Conservation (phyloP, 768 basidiomycete species). For the Russula sp. region DNA sequence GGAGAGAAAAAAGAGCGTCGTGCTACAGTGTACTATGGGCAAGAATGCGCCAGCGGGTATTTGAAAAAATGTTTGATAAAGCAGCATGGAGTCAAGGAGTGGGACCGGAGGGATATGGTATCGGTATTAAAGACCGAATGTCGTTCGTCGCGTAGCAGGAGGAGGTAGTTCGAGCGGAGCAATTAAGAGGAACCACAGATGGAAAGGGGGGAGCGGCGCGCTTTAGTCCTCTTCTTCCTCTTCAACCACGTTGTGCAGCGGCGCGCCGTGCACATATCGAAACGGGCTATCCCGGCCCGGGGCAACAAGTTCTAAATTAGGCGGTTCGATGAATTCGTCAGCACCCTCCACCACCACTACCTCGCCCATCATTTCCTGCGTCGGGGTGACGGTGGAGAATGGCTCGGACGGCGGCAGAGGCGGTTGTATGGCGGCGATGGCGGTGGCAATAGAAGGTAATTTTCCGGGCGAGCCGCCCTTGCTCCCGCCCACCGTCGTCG, state of each 20-base stretch:
- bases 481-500: conserved; percentile 25
- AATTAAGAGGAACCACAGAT: no score
- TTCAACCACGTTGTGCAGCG: conserved; percentile 80
- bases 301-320: conserved; percentile 34
- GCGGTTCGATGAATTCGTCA: conserved; percentile 33
- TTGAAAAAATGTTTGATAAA: neutral
- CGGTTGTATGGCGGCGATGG: conserved; percentile 19
- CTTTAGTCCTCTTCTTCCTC: conserved; percentile 63
- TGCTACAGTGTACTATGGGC: neutral
- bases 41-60: neutral
- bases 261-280: conserved; percentile 79
- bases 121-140: neutral
- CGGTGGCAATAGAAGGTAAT: conserved; percentile 20
- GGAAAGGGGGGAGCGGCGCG: neutral
- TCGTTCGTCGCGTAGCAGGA: neutral
- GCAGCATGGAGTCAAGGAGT: neutral
- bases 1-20: neutral
- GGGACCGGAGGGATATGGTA: neutral
- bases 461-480: conserved; percentile 27
- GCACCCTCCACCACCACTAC: conserved; percentile 22
- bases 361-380: neutral
- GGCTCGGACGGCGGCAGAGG: conserved; percentile 4
- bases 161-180: no score
- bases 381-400: neutral
- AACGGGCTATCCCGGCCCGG: conserved; percentile 56